These are phyloP conservation scores for Schizopora paradoxa DNA, from an alignment of 1,284 basidiomycete genomes.

Conservation along the genomic window DNA sequence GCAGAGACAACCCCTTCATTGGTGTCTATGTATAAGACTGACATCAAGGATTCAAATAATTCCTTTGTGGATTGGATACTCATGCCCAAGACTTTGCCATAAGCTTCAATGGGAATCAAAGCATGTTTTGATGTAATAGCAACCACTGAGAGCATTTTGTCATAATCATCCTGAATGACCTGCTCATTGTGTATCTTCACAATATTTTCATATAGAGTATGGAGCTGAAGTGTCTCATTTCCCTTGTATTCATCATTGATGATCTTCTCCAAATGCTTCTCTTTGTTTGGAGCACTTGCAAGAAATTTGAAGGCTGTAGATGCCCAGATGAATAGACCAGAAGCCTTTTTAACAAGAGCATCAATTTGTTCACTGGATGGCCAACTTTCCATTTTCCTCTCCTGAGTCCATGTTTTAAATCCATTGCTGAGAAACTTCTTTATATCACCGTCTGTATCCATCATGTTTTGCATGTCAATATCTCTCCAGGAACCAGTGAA, in stretches of 20 bases:
- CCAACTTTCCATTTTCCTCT: too few species aligned
- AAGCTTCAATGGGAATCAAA: not conserved
- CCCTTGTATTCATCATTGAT: not conserved
- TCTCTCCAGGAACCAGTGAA: too few species aligned
- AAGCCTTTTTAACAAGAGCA: conserved; percentile 21
- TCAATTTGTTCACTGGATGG: conserved; percentile 21
- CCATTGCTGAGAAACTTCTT: not conserved
- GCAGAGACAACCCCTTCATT: not conserved
- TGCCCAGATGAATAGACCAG: conserved; percentile 28
- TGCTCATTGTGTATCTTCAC: not conserved
- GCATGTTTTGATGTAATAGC: not conserved
- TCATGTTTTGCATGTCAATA: too few species aligned
- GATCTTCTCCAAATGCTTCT: not conserved
- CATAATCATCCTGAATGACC: too few species aligned
- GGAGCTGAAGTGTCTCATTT: not conserved
- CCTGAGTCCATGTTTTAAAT: not conserved
- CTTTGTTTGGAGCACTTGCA: conserved; percentile 6
- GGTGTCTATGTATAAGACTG: not conserved
- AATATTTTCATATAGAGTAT: not conserved
- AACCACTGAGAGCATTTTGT: not conserved
- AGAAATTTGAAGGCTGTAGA: conserved; percentile 27
- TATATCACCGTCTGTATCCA: not conserved
- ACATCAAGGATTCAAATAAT: not conserved
- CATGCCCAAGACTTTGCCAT: too few species aligned
- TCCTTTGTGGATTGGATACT: not conserved